These are phyloP conservation scores for Colletotrichum incanum DNA, from an alignment of 2,329 filamentous ascomycete species.

Conservation along the genomic window DNA sequence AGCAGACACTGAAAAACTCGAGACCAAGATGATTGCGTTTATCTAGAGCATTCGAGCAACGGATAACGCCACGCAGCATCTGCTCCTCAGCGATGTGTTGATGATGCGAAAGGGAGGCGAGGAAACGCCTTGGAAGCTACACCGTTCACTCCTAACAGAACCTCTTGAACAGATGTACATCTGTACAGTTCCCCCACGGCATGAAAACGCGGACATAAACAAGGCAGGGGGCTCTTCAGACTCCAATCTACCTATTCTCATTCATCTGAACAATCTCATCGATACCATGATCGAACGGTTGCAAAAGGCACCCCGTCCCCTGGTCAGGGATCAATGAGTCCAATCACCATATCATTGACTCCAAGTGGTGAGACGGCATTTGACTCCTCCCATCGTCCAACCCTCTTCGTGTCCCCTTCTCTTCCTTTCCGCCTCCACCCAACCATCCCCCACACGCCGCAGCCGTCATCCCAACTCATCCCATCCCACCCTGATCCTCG, in stretches of 20 bases:
- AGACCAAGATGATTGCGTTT: no score
- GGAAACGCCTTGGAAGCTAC: neutral
- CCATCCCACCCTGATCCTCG: neutral
- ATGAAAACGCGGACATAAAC: neutral
- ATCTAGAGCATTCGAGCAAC: no score
- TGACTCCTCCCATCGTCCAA: neutral
- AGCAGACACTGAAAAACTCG: neutral
- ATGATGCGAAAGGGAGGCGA: no score
- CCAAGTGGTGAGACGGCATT: neutral
- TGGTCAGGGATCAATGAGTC: neutral
- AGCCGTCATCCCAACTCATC: constrained; percentile 1
- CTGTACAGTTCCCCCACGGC: neutral
- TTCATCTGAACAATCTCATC: neutral
- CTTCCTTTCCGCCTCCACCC: neutral
- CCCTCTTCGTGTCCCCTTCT: no score
- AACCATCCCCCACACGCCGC: neutral
- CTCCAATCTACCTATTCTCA: no score
- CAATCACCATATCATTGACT: neutral
- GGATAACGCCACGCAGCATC: no score
- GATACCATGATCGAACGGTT: neutral
- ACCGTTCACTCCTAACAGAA: neutral
- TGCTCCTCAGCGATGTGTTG: no score
- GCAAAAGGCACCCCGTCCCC: neutral
- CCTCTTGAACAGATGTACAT: neutral
- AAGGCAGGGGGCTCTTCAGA: neutral